These are phyloP conservation scores for Colletotrichum sp. DNA, from an alignment of 2,329 filamentous ascomycete genomes.

Conservation along the genomic window DNA sequence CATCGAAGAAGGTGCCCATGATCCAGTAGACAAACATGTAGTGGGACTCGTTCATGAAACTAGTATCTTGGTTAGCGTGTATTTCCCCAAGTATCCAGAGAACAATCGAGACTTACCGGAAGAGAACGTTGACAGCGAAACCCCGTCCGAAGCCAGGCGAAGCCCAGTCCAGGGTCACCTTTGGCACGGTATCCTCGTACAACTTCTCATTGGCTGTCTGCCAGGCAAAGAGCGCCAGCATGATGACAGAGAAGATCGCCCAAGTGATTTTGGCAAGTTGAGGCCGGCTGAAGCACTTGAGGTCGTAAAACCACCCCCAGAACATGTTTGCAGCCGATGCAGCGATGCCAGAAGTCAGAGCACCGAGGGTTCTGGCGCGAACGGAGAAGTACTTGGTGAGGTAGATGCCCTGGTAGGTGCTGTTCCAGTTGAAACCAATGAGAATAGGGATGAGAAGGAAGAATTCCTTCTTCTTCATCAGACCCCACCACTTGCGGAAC, in stretches of 20 bases:
- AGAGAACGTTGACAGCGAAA: constrained; percentile 52
- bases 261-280: constrained; percentile 48
- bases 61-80: constrained; percentile 5
- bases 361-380: constrained; percentile 49
- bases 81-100: fast-evolving
- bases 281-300: constrained; percentile 43
- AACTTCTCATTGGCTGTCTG: constrained; percentile 51
- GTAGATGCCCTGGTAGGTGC: constrained; percentile 56
- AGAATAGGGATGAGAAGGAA: constrained; percentile 54
- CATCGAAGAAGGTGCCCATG: constrained; percentile 54
- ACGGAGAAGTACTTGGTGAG: constrained; percentile 58
- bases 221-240: constrained; percentile 51
- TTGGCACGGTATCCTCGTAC: constrained; percentile 41
- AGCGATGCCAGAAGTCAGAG: constrained; percentile 49
- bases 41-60: constrained; percentile 56
- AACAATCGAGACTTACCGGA: constrained; percentile 34
- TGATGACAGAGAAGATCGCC: constrained; percentile 41
- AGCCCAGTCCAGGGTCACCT: constrained; percentile 51
- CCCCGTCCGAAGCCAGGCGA: constrained; percentile 47
- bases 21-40: constrained; percentile 59
- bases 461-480: constrained; percentile 49
- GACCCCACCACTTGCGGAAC: constrained; percentile 37
- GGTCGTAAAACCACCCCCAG: constrained; percentile 56
- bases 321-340: constrained; percentile 50
- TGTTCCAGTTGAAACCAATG: constrained; percentile 55